phyloP scores from a whole-genome alignment of 129 eudicot genomes.

The Heracleum sosnowskyi region DNA sequence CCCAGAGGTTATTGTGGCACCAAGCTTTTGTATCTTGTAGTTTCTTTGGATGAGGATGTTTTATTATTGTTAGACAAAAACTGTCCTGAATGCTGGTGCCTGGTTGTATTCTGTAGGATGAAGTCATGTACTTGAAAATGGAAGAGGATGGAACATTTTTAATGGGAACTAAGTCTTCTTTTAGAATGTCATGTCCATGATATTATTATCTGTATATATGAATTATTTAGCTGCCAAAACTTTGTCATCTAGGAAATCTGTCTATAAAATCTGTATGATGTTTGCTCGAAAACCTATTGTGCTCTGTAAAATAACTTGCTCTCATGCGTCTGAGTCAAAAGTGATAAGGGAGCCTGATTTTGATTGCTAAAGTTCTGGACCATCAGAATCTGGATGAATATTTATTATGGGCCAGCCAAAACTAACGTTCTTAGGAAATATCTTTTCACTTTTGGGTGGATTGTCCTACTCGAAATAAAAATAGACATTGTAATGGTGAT shows the following conservation, averaged over 20 bases:
- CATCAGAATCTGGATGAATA: background rate
- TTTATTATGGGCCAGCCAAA: background rate
- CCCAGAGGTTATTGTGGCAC: background rate
- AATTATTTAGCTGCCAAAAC: background rate
- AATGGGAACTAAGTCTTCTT: background rate
- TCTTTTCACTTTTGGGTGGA: background rate
- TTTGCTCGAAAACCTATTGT: background rate
- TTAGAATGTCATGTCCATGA: background rate
- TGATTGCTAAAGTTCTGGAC: background rate
- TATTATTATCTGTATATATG: background rate
- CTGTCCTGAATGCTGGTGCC: too few species aligned
- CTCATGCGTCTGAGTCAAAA: background rate
- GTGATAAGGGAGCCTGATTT: background rate
- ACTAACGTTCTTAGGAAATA: background rate
- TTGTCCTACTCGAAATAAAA: background rate
- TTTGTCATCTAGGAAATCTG: background rate
- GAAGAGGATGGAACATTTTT: background rate
- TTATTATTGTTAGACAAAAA: background rate
- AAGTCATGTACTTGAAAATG: background rate
- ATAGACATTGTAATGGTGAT: background rate
- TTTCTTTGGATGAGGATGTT: background rate
- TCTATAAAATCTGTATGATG: background rate
- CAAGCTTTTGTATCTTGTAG: background rate
- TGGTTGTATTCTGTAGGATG: background rate
- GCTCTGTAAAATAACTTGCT: background rate